A percentile compares a stretch with the other conserved stretches of the same genome.
phyloP scores from a whole-genome alignment of 2,329 filamentous ascomycete species.

The Penicillium glabrum region DNA sequence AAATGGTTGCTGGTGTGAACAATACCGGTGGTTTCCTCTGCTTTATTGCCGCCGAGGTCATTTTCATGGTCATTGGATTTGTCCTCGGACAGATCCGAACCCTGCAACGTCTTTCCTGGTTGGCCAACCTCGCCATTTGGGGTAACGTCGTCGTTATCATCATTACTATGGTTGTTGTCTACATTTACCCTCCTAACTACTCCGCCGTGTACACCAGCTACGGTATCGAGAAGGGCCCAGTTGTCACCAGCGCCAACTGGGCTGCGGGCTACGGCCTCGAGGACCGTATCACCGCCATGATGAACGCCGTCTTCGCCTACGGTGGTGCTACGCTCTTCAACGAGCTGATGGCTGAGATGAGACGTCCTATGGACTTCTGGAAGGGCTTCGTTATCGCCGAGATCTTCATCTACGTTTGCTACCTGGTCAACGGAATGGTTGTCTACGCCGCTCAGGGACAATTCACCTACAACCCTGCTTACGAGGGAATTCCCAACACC shows the following conservation, averaged over 20 bases:
- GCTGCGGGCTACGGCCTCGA: slow-evolving; percentile 3
- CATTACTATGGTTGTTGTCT: slow-evolving; percentile 56
- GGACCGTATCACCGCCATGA: slow-evolving; percentile 26
- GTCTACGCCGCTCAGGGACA: slow-evolving; percentile 47
- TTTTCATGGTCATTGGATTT: slow-evolving; percentile 54
- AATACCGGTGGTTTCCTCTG: slow-evolving; percentile 44
- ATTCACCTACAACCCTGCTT: slow-evolving; percentile 46
- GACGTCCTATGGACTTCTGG: slow-evolving; percentile 36
- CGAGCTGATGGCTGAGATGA: slow-evolving; percentile 35
- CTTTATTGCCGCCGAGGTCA: slow-evolving; percentile 53
- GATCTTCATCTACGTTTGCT: slow-evolving; percentile 37
- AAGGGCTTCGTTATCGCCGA: slow-evolving; percentile 35
- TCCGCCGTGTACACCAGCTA: slow-evolving; percentile 18
- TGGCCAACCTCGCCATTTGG: slow-evolving; percentile 58
- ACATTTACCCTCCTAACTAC: slow-evolving; percentile 53
- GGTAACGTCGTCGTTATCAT: slow-evolving; percentile 57
- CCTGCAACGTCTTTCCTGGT: slow-evolving; percentile 34
- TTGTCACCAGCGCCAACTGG: slow-evolving; percentile 32
- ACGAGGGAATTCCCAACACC: slow-evolving; percentile 18
- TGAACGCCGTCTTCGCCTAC: slow-evolving; percentile 30
- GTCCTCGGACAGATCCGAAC: slow-evolving; percentile 59
- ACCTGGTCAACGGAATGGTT: slow-evolving; percentile 34
- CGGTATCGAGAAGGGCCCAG: slow-evolving; percentile 37
- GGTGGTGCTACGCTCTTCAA: slow-evolving; percentile 31
- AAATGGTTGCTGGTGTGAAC: slow-evolving; percentile 37